Evolutionary conservation across 208 protist genomes (phyloP).

Genomic region (Trypanosoma scelopori): DNA sequence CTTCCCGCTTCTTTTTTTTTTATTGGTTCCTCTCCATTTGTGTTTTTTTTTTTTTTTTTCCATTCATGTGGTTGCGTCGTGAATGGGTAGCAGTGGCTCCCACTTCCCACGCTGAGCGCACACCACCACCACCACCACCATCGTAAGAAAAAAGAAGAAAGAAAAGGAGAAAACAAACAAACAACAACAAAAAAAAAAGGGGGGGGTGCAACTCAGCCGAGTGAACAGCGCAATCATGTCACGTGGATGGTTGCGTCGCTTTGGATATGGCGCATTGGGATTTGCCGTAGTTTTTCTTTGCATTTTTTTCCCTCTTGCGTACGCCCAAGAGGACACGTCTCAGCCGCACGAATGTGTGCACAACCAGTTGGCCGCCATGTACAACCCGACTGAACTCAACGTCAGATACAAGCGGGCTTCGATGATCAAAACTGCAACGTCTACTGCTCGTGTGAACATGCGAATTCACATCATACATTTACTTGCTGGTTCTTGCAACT

Average conservation of each 20-base stretch:
- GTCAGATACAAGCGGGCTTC: background rate
- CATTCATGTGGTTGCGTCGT: too few relatives aligned
- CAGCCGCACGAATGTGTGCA: background rate
- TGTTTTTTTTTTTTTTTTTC: background rate
- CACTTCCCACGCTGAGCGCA: too few relatives aligned
- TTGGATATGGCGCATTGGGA: background rate
- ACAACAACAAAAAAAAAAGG: background rate
- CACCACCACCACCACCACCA: background rate
- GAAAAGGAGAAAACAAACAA: background rate
- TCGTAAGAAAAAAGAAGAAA: background rate
- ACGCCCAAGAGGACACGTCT: background rate
- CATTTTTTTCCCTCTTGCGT: background rate
- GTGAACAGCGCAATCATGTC: background rate
- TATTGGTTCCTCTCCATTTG: background rate
- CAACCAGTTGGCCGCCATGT: slow-evolving; percentile 2
- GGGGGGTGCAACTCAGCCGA: background rate
- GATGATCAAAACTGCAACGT: background rate
- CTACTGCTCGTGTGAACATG: slow-evolving; percentile 18
- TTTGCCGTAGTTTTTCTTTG: slow-evolving; percentile 1
- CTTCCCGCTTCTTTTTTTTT: background rate
- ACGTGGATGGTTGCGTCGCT: slow-evolving; percentile 3
- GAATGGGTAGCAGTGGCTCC: too few relatives aligned
- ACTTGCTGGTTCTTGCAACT: slow-evolving; percentile 24
- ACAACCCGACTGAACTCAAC: slow-evolving; percentile 1
- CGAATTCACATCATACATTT: slow-evolving; percentile 30